A percentile compares a stretch with the other conserved stretches of the same genome.
These are phyloP conservation scores for Aureobasidium sp. DNA, from an alignment of 2,329 filamentous ascomycete genomes.

Conservation along the genomic window DNA sequence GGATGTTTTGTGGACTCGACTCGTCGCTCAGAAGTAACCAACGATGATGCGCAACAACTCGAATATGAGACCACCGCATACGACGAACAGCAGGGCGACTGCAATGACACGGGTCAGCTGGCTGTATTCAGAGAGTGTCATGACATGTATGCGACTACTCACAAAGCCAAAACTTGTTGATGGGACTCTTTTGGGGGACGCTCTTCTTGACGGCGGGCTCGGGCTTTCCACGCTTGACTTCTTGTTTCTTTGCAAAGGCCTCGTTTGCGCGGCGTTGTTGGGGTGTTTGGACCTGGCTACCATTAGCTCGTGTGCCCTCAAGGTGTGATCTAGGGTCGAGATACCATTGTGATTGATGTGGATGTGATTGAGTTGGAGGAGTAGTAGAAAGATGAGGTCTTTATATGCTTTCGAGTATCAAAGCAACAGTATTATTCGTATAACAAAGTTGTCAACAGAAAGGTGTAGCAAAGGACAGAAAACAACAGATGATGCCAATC, in stretches of 20 bases:
- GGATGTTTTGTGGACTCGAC: not conserved
- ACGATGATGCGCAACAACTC: conserved; percentile 46
- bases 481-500: not conserved
- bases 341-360: conserved; percentile 1
- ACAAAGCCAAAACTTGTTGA: conserved; percentile 53
- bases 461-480: not conserved
- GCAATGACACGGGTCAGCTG: conserved; percentile 45
- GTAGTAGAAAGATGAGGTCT: no score
- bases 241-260: conserved; percentile 67
- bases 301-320: not conserved
- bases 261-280: conserved; percentile 74
- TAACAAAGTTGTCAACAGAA: not conserved
- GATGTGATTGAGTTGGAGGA: not conserved
- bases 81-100: conserved; percentile 52
- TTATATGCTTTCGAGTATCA: not conserved
- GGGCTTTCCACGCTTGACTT: conserved; percentile 64
- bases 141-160: conserved; percentile 26
- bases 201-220: conserved; percentile 37
- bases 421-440: not conserved
- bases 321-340: not conserved
- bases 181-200: conserved; percentile 33
- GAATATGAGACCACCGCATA: conserved; percentile 53
- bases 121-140: conserved; percentile 14
- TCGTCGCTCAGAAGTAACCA: conserved; percentile 12
- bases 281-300: conserved; percentile 61